These are phyloP conservation scores for Candida rishiriensis DNA, from an alignment of 805 yeast genomes.

Conservation along the genomic window DNA sequence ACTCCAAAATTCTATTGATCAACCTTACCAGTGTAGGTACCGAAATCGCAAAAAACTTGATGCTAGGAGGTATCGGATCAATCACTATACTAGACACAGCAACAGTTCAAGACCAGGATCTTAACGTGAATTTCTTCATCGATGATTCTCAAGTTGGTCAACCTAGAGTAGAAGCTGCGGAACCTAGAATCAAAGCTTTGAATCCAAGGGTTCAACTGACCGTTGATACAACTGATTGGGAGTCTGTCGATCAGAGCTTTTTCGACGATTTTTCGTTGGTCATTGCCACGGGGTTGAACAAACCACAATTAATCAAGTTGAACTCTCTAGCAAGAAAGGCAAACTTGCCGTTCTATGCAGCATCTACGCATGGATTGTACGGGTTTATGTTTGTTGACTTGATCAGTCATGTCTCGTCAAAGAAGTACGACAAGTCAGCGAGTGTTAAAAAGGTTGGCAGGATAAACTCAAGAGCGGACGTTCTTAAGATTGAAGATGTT, in stretches of 20 bases:
- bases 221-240: constrained; percentile 33
- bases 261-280: constrained; percentile 61
- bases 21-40: constrained; percentile 75
- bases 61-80: constrained; percentile 82
- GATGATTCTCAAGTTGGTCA: constrained; percentile 52
- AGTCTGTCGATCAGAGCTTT: constrained; percentile 30
- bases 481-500: constrained; percentile 34
- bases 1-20: constrained; percentile 65
- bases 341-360: constrained; percentile 61
- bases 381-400: constrained; percentile 82
- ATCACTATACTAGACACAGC: constrained; percentile 65
- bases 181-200: constrained; percentile 58
- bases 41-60: constrained; percentile 79
- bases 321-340: constrained; percentile 53
- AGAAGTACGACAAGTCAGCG: constrained; percentile 47
- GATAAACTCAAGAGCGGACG: constrained; percentile 37
- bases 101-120: constrained; percentile 52
- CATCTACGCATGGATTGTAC: constrained; percentile 73
- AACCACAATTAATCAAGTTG: constrained; percentile 38
- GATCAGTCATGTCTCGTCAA: constrained; percentile 52
- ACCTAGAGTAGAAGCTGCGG: constrained; percentile 49
- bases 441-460: constrained; percentile 49
- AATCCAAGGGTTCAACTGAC: constrained; percentile 72
- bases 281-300: constrained; percentile 64
- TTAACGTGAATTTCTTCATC: constrained; percentile 72